Conservation (phyloP, 768 basidiomycete genomes). For the Pulveroboletus frians region DNA sequence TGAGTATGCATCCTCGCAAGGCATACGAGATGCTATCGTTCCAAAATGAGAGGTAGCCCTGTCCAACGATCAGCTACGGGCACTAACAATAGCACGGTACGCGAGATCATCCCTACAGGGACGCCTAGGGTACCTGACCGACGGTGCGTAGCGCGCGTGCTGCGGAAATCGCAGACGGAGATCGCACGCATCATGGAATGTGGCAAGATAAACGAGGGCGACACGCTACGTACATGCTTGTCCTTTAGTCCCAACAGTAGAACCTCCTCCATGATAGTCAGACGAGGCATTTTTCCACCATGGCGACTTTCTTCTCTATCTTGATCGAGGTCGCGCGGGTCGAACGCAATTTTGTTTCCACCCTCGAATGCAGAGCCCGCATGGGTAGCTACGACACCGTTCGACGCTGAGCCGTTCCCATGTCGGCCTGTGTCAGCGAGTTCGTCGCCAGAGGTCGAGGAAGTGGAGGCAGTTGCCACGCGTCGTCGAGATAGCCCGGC, state of each 20-base stretch:
- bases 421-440: conserved; percentile 28
- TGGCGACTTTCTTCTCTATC: conserved; percentile 57
- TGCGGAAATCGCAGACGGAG: conserved; percentile 14
- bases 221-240: conserved; percentile 64
- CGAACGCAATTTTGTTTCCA: conserved; percentile 85
- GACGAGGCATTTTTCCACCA: conserved; percentile 70
- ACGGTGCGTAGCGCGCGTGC: conserved; percentile 9
- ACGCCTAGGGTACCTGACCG: not conserved
- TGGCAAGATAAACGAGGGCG: not conserved
- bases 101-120: conserved; percentile 12
- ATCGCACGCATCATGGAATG: conserved; percentile 7
- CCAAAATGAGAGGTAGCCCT: conserved; percentile 98
- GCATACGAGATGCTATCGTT: conserved; percentile 99
- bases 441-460: conserved; percentile 37
- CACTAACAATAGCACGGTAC: not conserved
- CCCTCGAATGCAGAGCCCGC: conserved; percentile 84
- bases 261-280: conserved; percentile 98
- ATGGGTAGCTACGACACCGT: conserved; percentile 41
- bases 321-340: conserved; percentile 83
- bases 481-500: conserved; percentile 56
- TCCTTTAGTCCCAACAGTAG: conserved; percentile 92
- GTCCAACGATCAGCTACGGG: conserved; percentile 12
- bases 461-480: conserved; percentile 40
- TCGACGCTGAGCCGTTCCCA: conserved; percentile 27
- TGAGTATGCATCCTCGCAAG: conserved; percentile 94